A percentile compares a stretch with the other conserved stretches of the same genome.
phyloP scores from a whole-genome alignment of 1,284 basidiomycete genomes.

The Moniliophthora roreri region DNA sequence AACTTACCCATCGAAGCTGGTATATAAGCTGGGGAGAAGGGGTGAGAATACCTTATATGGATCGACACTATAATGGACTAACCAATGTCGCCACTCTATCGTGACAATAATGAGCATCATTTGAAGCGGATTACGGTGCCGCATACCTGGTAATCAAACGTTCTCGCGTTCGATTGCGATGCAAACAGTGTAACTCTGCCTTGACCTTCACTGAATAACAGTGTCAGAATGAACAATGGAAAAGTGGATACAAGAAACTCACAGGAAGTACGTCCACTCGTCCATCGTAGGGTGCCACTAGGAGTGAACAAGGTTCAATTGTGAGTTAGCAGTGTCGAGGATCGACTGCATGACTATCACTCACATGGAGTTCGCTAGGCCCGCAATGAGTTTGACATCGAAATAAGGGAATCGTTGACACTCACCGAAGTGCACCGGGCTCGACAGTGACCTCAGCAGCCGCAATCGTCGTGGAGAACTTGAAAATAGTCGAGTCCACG shows the following conservation, averaged over 20 bases:
- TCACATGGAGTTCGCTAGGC: conserved; percentile 43
- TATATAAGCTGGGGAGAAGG: conserved; percentile 42
- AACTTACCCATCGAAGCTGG: conserved; percentile 51
- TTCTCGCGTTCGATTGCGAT: conserved; percentile 56
- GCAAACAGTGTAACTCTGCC: conserved; percentile 68
- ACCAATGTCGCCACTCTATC: conserved; percentile 63
- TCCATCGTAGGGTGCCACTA: conserved; percentile 76
- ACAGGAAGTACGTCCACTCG: conserved; percentile 64
- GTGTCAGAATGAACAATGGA: conserved; percentile 38
- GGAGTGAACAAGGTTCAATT: background rate
- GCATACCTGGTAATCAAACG: conserved; percentile 62
- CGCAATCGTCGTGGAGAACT: conserved; percentile 52
- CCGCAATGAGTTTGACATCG: background rate
- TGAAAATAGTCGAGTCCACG: conserved; percentile 54
- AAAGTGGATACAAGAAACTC: conserved; percentile 15
- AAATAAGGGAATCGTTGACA: conserved; percentile 16
- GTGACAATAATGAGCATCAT: background rate
- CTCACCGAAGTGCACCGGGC: conserved; percentile 61
- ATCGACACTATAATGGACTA: conserved; percentile 17
- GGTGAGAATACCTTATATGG: background rate
- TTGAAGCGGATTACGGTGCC: background rate
- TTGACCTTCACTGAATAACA: conserved; percentile 46
- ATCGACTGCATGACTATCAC: conserved; percentile 2
- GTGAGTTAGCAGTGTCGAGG: background rate
- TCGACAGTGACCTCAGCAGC: conserved; percentile 68